Base-by-base conservation (phyloP, 2,329 filamentous ascomycete species). In the Byssothecium circinans region DNA sequence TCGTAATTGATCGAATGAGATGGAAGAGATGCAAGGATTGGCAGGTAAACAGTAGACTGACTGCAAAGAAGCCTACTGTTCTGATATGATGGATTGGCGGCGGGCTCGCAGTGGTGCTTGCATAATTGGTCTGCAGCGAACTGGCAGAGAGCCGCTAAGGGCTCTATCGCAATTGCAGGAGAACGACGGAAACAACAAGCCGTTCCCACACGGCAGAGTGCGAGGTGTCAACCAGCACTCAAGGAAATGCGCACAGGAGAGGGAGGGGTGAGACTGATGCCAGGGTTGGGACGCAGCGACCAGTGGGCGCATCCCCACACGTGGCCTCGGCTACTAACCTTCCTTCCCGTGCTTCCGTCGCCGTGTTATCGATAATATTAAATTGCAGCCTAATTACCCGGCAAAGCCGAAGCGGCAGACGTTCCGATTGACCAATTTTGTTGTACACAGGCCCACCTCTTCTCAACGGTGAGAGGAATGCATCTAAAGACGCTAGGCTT, bases 371-470 rank as follows among this genome's bases (percentile, higher is more conserved):
- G n/a, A n/a, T n/a, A n/a, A n/a, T n/a, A n/a, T n/a, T n/a, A n/a
- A n/a, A n/a, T n/a, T 25, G 36, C 27, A 43, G 22, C 19, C 19
- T 22, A 32, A 47, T 35, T 51, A 39, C 47, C 47, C 36, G 49
- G 44, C 17, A 32, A 33, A 25, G 29, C 40, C 12, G 34, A 41
- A 29, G 45, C 59, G 56, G 54, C 38, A 56, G 38, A 22, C 32
- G 40, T 47, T 50, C 52, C 58, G 36, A 61, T 58, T 60, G 43
- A 47, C 12, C 19, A 20, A 20, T 18, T 23, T 15, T 19, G 19
- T 22, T 23, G 17, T 35, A n/a, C 12, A n/a, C 6, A 20, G 14
- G 12, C n/a, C 11, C 17, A 8, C 20, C 22, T 18, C 19, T 23
- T 11, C 14, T 39, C 12, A 39, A 27, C 36, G 36, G 36, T 39